A percentile compares a stretch with the other conserved stretches of the same genome.
phyloP scores from a whole-genome alignment of 2,329 filamentous ascomycete species.

The Trichophyton simii region DNA sequence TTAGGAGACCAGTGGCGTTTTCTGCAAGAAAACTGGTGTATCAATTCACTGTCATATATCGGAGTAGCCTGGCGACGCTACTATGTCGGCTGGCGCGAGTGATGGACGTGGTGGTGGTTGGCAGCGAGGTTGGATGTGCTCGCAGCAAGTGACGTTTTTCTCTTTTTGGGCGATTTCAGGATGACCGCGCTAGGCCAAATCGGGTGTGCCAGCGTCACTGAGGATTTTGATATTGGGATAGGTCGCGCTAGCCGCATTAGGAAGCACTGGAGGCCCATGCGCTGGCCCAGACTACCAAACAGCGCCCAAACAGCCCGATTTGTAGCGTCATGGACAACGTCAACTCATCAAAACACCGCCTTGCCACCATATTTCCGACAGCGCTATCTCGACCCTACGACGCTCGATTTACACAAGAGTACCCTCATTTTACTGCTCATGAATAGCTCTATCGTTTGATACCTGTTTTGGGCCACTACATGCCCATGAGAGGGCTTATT shows the following conservation, averaged over 20 bases:
- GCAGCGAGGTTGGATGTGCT: background rate
- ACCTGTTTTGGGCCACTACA: conserved; percentile 50
- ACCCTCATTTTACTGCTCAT: conserved; percentile 41
- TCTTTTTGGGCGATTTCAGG: background rate
- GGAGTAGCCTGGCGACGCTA: background rate
- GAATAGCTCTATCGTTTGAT: conserved; percentile 49
- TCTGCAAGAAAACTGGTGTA: background rate
- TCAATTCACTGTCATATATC: background rate
- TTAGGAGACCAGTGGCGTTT: no score
- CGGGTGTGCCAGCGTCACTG: conserved; percentile 9
- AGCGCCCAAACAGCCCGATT: conserved; percentile 29
- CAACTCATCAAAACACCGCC: conserved; percentile 31
- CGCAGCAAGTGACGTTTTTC: background rate
- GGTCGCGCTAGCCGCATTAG: conserved; percentile 32
- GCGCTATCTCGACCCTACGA: conserved; percentile 35
- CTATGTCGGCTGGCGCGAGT: background rate
- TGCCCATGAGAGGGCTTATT: conserved; percentile 28
- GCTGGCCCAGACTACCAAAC: conserved; percentile 28
- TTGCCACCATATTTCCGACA: conserved; percentile 22
- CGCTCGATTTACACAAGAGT: conserved; percentile 45
- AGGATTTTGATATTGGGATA: conserved; percentile 31
- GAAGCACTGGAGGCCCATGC: conserved; percentile 33
- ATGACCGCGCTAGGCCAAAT: conserved; percentile 7
- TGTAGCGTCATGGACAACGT: conserved; percentile 32
- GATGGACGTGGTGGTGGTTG: background rate